Conservation (phyloP, 768 basidiomycete genomes). For the Lactarius vividus region DNA sequence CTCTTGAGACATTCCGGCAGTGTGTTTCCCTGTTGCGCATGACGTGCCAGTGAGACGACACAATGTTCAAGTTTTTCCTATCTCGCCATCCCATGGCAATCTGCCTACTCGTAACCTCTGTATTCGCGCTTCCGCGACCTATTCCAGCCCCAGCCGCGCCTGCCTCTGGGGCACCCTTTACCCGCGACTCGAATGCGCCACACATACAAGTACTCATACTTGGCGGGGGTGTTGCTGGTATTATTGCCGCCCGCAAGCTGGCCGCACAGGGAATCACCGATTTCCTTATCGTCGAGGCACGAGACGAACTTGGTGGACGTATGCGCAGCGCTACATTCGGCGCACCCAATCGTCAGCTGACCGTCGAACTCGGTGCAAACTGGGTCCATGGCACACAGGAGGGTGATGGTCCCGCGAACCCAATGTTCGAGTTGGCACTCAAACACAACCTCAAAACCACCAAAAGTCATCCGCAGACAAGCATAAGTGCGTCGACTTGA, state of each 20-base stretch:
- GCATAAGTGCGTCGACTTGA: constrained; percentile 35
- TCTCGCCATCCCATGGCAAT: not conserved
- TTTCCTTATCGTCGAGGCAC: constrained; percentile 57
- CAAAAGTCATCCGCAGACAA: constrained; percentile 37
- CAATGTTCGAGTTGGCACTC: constrained; percentile 50
- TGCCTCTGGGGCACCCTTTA: not conserved
- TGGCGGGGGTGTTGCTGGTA: constrained; percentile 62
- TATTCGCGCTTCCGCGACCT: not conserved
- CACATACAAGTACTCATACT: constrained; percentile 48
- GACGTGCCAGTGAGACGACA: not conserved
- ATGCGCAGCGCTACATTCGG: constrained; percentile 46
- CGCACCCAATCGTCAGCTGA: constrained; percentile 35
- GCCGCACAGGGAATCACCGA: constrained; percentile 51
- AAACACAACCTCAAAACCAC: constrained; percentile 48
- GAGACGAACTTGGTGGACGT: constrained; percentile 53
- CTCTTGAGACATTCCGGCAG: not conserved
- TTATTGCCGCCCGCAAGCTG: constrained; percentile 59
- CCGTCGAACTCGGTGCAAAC: constrained; percentile 44
- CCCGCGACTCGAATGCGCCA: not conserved
- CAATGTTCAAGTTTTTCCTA: not conserved
- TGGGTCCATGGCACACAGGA: constrained; percentile 44
- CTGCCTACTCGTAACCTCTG: not conserved
- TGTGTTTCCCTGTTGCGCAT: not conserved
- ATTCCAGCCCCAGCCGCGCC: not conserved
- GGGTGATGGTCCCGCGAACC: constrained; percentile 49